These are phyloP conservation scores for Clonostachys rhizophaga DNA, from an alignment of 2,329 filamentous ascomycete species.

Conservation along the genomic window DNA sequence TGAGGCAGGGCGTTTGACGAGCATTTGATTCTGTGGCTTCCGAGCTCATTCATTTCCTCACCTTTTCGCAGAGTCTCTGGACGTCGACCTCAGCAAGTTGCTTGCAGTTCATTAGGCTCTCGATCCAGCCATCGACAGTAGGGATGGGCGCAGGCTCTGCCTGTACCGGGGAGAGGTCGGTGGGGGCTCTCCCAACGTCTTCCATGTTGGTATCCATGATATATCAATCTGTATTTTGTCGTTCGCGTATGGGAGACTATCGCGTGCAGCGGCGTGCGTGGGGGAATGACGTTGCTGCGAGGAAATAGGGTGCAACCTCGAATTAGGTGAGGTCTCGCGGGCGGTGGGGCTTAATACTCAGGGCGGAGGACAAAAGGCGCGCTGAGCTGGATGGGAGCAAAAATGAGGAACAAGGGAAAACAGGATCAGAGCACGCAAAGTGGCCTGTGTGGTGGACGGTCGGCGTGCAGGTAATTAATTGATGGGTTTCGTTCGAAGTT, in stretches of 20 bases:
- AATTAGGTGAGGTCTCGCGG: not conserved
- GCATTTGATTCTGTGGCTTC: too few species aligned
- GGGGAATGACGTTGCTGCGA: conserved; percentile 15
- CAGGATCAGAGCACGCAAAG: too few species aligned
- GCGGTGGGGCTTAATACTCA: conserved; percentile 1
- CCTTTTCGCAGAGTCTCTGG: conserved; percentile 96
- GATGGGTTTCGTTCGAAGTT: not conserved
- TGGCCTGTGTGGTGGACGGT: not conserved
- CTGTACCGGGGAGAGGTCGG: conserved; percentile 69
- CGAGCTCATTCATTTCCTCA: conserved; percentile 29
- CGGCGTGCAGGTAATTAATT: not conserved
- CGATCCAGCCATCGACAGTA: conserved; percentile 96
- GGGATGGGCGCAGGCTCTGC: conserved; percentile 83
- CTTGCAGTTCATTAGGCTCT: conserved; percentile 97
- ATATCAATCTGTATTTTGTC: not conserved
- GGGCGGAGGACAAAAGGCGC: not conserved
- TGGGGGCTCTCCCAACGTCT: conserved; percentile 84
- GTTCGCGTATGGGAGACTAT: too few species aligned
- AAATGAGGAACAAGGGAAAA: too few species aligned
- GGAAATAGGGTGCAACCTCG: not conserved
- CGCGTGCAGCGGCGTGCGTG: not conserved
- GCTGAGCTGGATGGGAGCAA: too few species aligned
- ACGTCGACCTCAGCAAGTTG: conserved; percentile 93
- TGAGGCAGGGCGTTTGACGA: too few species aligned
- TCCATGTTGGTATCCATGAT: conserved; percentile 98